phyloP scores from a whole-genome alignment of 148 eudicot genomes.

The Nepenthes mirabilis region DNA sequence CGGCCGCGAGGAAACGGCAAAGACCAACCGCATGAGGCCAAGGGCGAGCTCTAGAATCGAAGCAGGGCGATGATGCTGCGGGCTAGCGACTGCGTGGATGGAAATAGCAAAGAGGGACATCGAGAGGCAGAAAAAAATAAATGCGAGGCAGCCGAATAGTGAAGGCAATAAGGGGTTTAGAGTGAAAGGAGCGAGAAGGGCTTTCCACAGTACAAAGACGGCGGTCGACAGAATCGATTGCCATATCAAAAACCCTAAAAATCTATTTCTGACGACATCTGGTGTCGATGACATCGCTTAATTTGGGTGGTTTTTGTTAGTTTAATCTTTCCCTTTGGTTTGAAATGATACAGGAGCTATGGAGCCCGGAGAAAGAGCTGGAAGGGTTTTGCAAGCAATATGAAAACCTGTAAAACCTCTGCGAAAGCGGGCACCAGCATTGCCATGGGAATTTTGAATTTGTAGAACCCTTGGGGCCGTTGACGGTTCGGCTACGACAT shows the following conservation, averaged over 20 bases:
- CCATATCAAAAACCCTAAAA: slow-evolving; percentile 69
- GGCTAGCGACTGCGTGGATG: slow-evolving; percentile 24
- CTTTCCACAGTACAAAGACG: slow-evolving; percentile 29
- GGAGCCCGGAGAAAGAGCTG: too few species aligned
- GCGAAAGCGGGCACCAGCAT: too few species aligned
- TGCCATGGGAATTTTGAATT: too few species aligned
- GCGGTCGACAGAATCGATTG: slow-evolving; percentile 45
- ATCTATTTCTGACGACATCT: slow-evolving; percentile 26
- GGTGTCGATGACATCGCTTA: too few species aligned
- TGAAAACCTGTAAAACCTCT: too few species aligned
- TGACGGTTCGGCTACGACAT: too few species aligned
- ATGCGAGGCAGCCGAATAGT: slow-evolving; percentile 12
- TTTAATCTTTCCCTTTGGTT: too few species aligned
- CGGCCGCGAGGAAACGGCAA: slow-evolving; percentile 21
- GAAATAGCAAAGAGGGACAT: slow-evolving; percentile 25
- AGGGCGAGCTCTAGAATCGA: slow-evolving; percentile 22
- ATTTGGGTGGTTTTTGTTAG: too few species aligned
- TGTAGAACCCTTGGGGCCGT: too few species aligned
- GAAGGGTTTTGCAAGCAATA: too few species aligned
- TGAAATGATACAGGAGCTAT: too few species aligned
- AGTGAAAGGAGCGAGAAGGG: slow-evolving; percentile 20
- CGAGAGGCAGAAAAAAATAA: slow-evolving; percentile 31
- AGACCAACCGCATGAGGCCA: slow-evolving; percentile 22
- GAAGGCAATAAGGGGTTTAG: slow-evolving; percentile 16
- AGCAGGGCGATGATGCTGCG: slow-evolving; percentile 28